Base-by-base conservation (phyloP, 495 filamentous ascomycete species). In the Xylaria bambusicola region DNA sequence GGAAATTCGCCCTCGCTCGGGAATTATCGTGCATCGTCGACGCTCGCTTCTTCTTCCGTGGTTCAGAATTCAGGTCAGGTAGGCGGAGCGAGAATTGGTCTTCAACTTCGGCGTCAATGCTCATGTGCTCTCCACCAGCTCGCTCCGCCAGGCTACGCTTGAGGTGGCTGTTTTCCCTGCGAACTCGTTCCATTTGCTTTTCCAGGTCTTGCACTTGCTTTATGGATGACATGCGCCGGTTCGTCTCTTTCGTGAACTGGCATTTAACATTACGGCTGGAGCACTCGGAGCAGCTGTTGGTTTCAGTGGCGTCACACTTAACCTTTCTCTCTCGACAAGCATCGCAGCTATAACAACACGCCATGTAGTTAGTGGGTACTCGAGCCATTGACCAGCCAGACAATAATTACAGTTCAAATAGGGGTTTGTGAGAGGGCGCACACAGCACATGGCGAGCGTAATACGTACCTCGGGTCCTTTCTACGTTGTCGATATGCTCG, bases 141-240 rank as follows among this genome's bases (percentile, higher is more conserved):
- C 76, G 71, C 56, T 80, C 73, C 56, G 77, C 74, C 35, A 85
- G 54, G 66, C 82, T 80, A 23, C 88, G 84, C 46, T 86, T 83
- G 17, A 93, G 74, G 52, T 86, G 88, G 56, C 77, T 78, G 58
- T 93, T 86, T 73, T 94, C 88, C 45, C 88, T 82, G 63, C 84
- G 88, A 35, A 91, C 82, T 38, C 83, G 81, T 24, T 85, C 79
- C 53, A 98, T 84, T 72, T 97, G 93, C 74, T 91, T 95, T 72
- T 98, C 93, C 23, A 98, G 79, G 73, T 98, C 94, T 74, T 98
- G 94, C 2, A 97, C 91, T 78, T 97, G 94, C 86, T 98, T 98
- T 72, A 98, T 97, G 13, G 93, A 97, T 46, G 94, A 97, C 94
- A 98, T 98, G 62, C 94, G 86, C 47, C 95, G 86, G 73, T 98